Percentiles rank a stretch among this genome's conserved stretches.
These are phyloP conservation scores for Nasturtium officinale DNA, from an alignment of 345 rosid genomes.

Conservation along the genomic window DNA sequence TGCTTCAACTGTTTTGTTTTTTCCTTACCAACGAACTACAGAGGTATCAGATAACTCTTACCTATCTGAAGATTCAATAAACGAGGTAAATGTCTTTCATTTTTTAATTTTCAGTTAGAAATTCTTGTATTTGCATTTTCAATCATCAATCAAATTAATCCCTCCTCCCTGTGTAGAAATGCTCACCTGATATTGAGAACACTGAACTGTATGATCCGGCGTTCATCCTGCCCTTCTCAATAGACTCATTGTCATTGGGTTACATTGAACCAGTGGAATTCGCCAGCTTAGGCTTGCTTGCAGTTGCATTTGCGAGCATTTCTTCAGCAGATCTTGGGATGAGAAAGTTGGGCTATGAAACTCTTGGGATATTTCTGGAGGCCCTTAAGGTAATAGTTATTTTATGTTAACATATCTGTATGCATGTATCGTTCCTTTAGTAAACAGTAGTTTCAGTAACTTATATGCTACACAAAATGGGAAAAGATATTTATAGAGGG, in stretches of 20 bases:
- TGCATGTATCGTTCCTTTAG: conserved; percentile 10
- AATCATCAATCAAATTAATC: conserved; percentile 11
- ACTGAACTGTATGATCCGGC: conserved; percentile 72
- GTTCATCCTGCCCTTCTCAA: conserved; percentile 72
- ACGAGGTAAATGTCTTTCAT: conserved; percentile 32
- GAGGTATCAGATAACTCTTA: conserved; percentile 25
- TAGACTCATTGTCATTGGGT: conserved; percentile 59
- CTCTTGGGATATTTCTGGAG: conserved; percentile 60
- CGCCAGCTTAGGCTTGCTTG: conserved; percentile 86
- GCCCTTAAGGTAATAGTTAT: conserved; percentile 67
- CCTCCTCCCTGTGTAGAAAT: conserved; percentile 45
- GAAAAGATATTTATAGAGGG: not conserved
- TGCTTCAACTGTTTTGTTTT: conserved; percentile 65
- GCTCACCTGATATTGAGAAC: conserved; percentile 40
- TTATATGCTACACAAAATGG: not conserved
- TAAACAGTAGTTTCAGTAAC: conserved; percentile 18
- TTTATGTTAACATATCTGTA: conserved; percentile 14
- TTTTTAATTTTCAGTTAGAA: not conserved
- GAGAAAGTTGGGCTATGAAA: conserved; percentile 82
- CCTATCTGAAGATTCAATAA: conserved; percentile 13
- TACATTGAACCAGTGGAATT: conserved; percentile 82
- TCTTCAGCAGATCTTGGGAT: conserved; percentile 81
- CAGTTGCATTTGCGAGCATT: conserved; percentile 76
- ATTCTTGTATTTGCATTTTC: conserved; percentile 8
- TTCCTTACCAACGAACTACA: conserved; percentile 64